phyloP scores from a whole-genome alignment of 192 early-diverging fungal species.

The Dissophora ornata region DNA sequence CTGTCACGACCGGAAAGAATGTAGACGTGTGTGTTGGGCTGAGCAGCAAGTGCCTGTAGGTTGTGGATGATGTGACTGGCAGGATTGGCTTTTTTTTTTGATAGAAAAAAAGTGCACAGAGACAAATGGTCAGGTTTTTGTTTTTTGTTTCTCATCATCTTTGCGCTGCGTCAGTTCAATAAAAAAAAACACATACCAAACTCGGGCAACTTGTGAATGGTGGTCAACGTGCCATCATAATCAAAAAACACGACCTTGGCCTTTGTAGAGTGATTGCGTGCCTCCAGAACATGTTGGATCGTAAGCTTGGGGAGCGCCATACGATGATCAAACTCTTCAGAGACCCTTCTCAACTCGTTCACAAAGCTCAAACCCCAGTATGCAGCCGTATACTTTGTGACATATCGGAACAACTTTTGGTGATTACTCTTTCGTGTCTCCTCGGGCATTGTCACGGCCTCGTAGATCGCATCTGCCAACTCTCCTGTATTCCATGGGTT shows the following conservation, averaged over 20 bases:
- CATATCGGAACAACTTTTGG: conserved; percentile 93
- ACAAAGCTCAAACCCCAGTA: conserved; percentile 98
- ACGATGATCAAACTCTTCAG: conserved; percentile 71
- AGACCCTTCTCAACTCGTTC: conserved; percentile 74
- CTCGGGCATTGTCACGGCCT: conserved; percentile 93
- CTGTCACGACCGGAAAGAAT: conserved; percentile 95
- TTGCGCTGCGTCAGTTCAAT: too few species aligned
- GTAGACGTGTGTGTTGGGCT: conserved; percentile 92
- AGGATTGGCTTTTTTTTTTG: conserved; percentile 75
- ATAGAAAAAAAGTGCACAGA: neutral
- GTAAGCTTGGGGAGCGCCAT: conserved; percentile 72
- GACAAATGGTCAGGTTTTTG: too few species aligned
- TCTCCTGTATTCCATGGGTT: conserved; percentile 99
- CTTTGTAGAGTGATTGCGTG: conserved; percentile 68
- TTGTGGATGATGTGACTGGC: conserved; percentile 76
- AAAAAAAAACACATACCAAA: conserved; percentile 75
- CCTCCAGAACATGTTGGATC: conserved; percentile 60
- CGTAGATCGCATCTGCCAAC: conserved; percentile 86
- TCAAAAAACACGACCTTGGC: conserved; percentile 91
- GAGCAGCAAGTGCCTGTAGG: conserved; percentile 74
- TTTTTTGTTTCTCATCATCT: too few species aligned
- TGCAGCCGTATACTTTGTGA: conserved; percentile 96
- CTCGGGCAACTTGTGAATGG: conserved; percentile 90
- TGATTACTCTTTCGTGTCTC: conserved; percentile 84
- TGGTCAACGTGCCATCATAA: conserved; percentile 96